These are phyloP conservation scores for Parsonsia alboflavescens DNA, from an alignment of 257 asterid species.

Conservation along the genomic window DNA sequence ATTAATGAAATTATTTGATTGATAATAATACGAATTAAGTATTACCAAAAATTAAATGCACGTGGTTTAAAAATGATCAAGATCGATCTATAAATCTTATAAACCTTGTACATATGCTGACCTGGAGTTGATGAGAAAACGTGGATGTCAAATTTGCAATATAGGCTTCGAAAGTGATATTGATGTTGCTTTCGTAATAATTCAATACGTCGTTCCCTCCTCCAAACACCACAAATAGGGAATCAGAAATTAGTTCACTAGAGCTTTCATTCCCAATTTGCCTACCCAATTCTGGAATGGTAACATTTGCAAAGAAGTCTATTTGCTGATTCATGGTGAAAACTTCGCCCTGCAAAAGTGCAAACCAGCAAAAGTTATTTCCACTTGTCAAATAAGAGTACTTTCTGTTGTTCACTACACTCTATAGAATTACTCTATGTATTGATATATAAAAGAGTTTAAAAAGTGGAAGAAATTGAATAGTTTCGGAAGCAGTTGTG, in stretches of 20 bases:
- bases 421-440: too few relatives aligned
- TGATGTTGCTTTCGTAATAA: constrained; percentile 37
- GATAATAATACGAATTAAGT: too few relatives aligned
- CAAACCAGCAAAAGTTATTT: neutral
- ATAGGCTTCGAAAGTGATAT: constrained; percentile 44
- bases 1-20: too few relatives aligned
- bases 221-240: constrained; percentile 50
- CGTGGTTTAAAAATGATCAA: too few relatives aligned
- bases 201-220: constrained; percentile 82
- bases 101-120: too few relatives aligned
- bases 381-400: too few relatives aligned
- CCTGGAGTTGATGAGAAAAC: constrained; percentile 50
- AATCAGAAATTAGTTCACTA: constrained; percentile 23
- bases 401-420: too few relatives aligned
- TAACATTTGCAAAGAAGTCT: constrained; percentile 47
- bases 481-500: too few relatives aligned
- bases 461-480: too few relatives aligned
- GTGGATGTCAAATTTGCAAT: constrained; percentile 39
- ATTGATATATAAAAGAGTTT: too few relatives aligned
- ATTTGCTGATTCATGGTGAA: constrained; percentile 52
- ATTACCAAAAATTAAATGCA: too few relatives aligned
- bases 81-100: too few relatives aligned
- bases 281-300: constrained; percentile 44
- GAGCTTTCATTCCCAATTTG: constrained; percentile 26
- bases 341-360: constrained; percentile 45